Evolutionary conservation across 2,329 filamentous ascomycete genomes (phyloP).

Genomic region (Colletotrichum ledebouriae): DNA sequence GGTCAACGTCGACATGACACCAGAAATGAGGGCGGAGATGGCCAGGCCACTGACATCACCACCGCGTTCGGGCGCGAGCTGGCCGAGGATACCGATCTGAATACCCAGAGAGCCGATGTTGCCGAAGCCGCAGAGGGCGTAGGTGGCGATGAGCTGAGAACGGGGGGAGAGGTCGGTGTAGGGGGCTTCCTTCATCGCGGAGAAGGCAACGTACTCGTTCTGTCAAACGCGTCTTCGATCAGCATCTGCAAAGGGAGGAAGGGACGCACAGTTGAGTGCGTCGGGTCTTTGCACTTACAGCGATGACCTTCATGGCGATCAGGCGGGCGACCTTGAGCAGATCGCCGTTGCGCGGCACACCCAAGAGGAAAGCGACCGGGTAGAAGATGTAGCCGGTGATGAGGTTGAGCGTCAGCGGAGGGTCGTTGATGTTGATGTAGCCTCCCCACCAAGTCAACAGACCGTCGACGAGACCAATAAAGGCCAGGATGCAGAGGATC

Average conservation of each 20-base stretch:
- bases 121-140: conserved; percentile 85
- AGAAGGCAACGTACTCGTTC: conserved; percentile 86
- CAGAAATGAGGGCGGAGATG: conserved; percentile 81
- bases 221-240: conserved; percentile 39
- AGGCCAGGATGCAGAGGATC: conserved; percentile 85
- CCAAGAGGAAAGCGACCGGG: conserved; percentile 84
- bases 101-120: conserved; percentile 91
- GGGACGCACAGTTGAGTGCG: background rate
- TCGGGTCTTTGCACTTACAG: conserved; percentile 56
- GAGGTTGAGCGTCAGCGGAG: conserved; percentile 80
- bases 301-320: conserved; percentile 88
- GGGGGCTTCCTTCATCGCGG: conserved; percentile 61
- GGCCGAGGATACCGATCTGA: conserved; percentile 88
- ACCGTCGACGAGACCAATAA: conserved; percentile 80
- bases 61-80: conserved; percentile 80
- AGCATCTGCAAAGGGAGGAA: conserved; percentile 45
- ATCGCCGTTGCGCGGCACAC: conserved; percentile 76
- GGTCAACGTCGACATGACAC: conserved; percentile 83
- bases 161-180: conserved; percentile 75
- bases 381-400: conserved; percentile 84
- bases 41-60: conserved; percentile 84
- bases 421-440: conserved; percentile 80
- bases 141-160: conserved; percentile 85
- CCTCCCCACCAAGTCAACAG: conserved; percentile 86
- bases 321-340: conserved; percentile 81